Conservation (phyloP, 2,329 filamentous ascomycete genomes). For the Colletotrichum falcatum region DNA sequence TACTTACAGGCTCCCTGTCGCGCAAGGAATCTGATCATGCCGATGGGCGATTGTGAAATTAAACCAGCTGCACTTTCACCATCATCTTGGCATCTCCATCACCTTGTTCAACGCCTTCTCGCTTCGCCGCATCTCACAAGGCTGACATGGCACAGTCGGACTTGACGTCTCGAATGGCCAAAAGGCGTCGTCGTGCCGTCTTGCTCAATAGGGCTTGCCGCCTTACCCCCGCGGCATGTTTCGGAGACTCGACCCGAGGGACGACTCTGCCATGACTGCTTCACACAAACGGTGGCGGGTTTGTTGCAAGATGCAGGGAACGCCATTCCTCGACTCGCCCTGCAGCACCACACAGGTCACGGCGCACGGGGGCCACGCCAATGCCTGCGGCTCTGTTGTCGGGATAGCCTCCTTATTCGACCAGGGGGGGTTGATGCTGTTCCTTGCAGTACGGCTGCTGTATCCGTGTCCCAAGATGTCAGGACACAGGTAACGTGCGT, state of each 20-base stretch:
- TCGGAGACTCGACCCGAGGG: slow-evolving; percentile 8
- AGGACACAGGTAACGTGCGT: too few species aligned
- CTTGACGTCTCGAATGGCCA: slow-evolving; percentile 1
- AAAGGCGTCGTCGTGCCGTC: neutral
- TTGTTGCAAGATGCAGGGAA: slow-evolving; percentile 8
- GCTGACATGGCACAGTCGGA: neutral
- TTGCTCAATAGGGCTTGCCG: slow-evolving; percentile 5
- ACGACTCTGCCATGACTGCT: neutral
- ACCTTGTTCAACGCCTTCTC: slow-evolving; percentile 25
- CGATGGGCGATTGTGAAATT: slow-evolving; percentile 34
- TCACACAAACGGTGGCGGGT: neutral
- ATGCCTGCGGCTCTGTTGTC: slow-evolving; percentile 1
- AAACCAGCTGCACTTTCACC: slow-evolving; percentile 20
- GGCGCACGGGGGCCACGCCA: neutral
- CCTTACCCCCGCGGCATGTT: slow-evolving; percentile 16
- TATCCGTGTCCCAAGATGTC: slow-evolving; percentile 10
- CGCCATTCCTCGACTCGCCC: slow-evolving; percentile 4
- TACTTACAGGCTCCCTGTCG: slow-evolving; percentile 6
- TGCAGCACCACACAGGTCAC: neutral
- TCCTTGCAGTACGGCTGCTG: slow-evolving; percentile 7
- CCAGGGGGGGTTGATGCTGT: neutral
- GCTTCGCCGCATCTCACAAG: slow-evolving; percentile 18
- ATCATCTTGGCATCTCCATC: slow-evolving; percentile 13
- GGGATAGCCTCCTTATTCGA: slow-evolving; percentile 1
- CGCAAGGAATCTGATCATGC: slow-evolving; percentile 17